Evolutionary conservation across 176 grass and related monocot species (phyloP), one percentile per base, ranked within the genome.

Genomic region (Triticum turgidum): DNA sequence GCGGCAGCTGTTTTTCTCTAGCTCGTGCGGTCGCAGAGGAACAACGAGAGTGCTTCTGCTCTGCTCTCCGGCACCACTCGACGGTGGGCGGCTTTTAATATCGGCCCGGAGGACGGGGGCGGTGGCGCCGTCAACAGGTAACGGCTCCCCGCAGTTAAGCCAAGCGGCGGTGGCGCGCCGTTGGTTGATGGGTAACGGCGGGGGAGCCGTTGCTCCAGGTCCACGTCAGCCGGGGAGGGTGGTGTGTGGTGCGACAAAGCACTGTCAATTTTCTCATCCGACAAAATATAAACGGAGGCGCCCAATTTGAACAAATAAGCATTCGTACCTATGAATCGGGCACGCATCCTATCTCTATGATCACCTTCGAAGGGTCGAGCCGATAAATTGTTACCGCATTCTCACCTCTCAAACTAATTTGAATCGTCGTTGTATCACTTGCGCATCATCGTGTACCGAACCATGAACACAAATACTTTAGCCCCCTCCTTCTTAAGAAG

Each of bases 71-170:
- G 6, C 51, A 49, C 76, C 76, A 1, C 66, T 67, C 38, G 51
- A 56, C 39, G 51, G 70, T 44, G 51, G 51, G 51, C 64, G 70
- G 78, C 62, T 88, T 91, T 91, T 88, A 91, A 65, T 85, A 78
- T 6, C 18, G 58, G 9, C 15, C 39, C 13, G 18, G 76, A 52
- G 56, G 77, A 62, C n/a, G 37, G 75, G 25, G 81, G 49, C 44
- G 76, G 59, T 29, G 67, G 3, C 75, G 85, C 85, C 85, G 89
- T 91, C 80, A 88, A 41, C 22, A 29, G 24, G 51, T 82, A 82
- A 78, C 78, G 78, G 45, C 78, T 7, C 41, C 6, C n/a, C 70
- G 70, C 38, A 14, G 70, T 25, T 59, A 20, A 56, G 21, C 11
- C 1, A 18, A 11, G 35, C 15, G 65, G 33, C 18, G 80, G 41